Conservation (phyloP, 1,284 basidiomycete genomes). For the Leccinum solheimii region DNA sequence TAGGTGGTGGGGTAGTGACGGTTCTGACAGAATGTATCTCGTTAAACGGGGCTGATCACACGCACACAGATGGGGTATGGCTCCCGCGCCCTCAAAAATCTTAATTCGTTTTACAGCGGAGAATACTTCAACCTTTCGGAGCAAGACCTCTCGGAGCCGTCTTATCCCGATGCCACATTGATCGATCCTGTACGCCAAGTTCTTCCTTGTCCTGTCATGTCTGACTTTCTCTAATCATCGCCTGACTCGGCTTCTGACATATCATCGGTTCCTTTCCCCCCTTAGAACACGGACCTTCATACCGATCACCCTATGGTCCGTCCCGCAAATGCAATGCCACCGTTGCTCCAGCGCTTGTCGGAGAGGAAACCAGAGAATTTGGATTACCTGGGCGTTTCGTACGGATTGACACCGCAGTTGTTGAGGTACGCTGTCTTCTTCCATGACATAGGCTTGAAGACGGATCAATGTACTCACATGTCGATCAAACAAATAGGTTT, state of each 20-base stretch:
- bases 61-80: conserved; percentile 91
- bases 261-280: not conserved
- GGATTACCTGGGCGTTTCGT: conserved; percentile 96
- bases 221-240: conserved; percentile 5
- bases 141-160: conserved; percentile 45
- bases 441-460: not conserved
- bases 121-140: conserved; percentile 92
- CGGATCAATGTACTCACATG: not conserved
- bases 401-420: conserved; percentile 88
- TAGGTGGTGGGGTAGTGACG: not conserved
- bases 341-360: conserved; percentile 87
- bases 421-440: conserved; percentile 52
- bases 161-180: conserved; percentile 61
- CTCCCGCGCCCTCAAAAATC: conserved; percentile 82
- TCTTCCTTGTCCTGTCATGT: not conserved
- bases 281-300: conserved; percentile 53
- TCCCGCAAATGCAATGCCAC: conserved; percentile 82
- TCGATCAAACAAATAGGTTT: conserved; percentile 54
- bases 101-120: conserved; percentile 91
- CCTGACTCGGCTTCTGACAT: not conserved
- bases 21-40: not conserved
- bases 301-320: conserved; percentile 79
- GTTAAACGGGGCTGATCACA: conserved; percentile 7
- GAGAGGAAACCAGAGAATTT: conserved; percentile 90
- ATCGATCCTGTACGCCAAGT: conserved; percentile 57